phyloP scores from a whole-genome alignment of 176 grass and related monocot genomes.

The Olyra latifolia region DNA sequence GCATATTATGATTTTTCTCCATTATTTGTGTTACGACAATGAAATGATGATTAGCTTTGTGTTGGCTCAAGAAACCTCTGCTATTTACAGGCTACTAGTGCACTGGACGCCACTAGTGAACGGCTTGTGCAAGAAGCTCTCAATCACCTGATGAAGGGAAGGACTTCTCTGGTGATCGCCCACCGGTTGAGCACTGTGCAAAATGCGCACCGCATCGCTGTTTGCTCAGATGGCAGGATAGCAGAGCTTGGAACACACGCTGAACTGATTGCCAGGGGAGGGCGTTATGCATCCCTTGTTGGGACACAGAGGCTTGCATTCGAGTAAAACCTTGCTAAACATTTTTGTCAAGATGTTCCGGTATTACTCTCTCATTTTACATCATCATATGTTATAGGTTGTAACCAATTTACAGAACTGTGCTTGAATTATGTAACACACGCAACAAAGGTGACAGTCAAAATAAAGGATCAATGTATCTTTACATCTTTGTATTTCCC shows the following conservation, averaged over 20 bases:
- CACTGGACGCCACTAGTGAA: conserved; percentile 84
- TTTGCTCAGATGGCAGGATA: conserved; percentile 77
- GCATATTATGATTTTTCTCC: neutral
- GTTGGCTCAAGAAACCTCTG: conserved; percentile 6
- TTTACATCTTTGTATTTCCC: neutral
- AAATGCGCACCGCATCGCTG: conserved; percentile 76
- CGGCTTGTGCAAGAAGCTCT: conserved; percentile 89
- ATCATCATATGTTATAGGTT: conserved; percentile 14
- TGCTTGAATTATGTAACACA: neutral
- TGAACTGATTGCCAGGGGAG: conserved; percentile 66
- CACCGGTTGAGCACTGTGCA: conserved; percentile 91
- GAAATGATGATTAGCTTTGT: neutral
- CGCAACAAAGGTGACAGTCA: neutral
- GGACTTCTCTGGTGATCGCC: conserved; percentile 93
- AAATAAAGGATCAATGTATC: neutral
- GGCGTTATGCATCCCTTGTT: conserved; percentile 80
- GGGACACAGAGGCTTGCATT: conserved; percentile 83
- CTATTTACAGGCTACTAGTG: conserved; percentile 77
- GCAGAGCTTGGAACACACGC: conserved; percentile 68
- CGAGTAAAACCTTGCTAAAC: conserved; percentile 40
- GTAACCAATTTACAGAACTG: neutral
- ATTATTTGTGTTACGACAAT: neutral
- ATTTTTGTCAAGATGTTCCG: neutral
- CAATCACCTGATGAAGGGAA: conserved; percentile 78
- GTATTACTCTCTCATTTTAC: neutral